phyloP scores from a whole-genome alignment of 129 eudicot genomes.

The Pseudognaphalium luteoalbum region DNA sequence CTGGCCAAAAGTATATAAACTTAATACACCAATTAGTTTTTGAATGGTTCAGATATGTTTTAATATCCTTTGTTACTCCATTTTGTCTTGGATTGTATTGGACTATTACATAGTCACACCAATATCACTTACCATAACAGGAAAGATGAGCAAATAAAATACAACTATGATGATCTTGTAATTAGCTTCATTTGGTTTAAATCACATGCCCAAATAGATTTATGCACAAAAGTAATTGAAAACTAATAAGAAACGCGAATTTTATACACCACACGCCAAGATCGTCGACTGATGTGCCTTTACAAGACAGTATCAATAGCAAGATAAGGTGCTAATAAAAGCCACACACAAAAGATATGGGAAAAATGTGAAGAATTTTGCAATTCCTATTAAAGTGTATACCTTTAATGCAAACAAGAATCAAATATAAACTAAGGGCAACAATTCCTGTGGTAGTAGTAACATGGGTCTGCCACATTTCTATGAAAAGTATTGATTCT shows the following conservation, averaged over 20 bases:
- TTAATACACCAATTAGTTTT: slow-evolving; percentile 28
- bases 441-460: slow-evolving; percentile 43
- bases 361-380: slow-evolving; percentile 28
- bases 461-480: slow-evolving; percentile 41
- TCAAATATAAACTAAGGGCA: slow-evolving; percentile 32
- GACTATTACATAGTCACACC: slow-evolving; percentile 15
- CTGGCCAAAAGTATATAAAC: slow-evolving; percentile 19
- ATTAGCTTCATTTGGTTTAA: slow-evolving; percentile 19
- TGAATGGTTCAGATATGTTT: slow-evolving; percentile 23
- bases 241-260: not conserved
- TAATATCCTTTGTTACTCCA: slow-evolving; percentile 9
- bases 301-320: slow-evolving; percentile 29
- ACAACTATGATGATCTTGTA: slow-evolving; percentile 20
- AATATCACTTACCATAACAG: slow-evolving; percentile 29
- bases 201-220: not conserved
- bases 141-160: slow-evolving; percentile 25
- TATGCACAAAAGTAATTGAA: not conserved
- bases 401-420: slow-evolving; percentile 37
- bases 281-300: slow-evolving; percentile 22
- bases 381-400: slow-evolving; percentile 28
- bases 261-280: not conserved
- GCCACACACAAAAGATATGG: slow-evolving; percentile 20
- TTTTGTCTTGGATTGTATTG: slow-evolving; percentile 15
- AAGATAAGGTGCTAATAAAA: slow-evolving; percentile 39
- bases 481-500: slow-evolving; percentile 47